Conservation (phyloP, 2,329 filamentous ascomycete genomes). For the Colletotrichum australisinense region DNA sequence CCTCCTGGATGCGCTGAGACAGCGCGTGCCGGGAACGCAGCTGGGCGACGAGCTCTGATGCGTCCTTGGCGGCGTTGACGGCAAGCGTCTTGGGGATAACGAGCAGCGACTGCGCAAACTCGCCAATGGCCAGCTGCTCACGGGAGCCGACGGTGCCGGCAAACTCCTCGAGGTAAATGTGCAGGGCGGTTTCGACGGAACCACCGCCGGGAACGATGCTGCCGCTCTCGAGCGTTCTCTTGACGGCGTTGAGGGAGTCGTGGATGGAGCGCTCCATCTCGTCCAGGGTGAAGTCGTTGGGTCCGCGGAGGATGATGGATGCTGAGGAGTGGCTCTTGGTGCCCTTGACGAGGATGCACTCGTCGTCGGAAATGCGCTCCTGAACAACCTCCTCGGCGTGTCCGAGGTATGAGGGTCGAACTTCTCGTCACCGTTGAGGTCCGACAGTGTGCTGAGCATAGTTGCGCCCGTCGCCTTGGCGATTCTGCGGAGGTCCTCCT, state of each 20-base stretch:
- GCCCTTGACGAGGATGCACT: conserved; percentile 96
- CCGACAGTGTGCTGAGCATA: conserved; percentile 90
- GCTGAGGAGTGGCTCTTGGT: conserved; percentile 95
- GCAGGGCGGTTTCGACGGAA: conserved; percentile 97
- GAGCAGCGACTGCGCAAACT: conserved; percentile 95
- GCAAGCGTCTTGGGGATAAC: conserved; percentile 96
- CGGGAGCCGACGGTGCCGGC: conserved; percentile 96
- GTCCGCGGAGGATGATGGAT: conserved; percentile 93
- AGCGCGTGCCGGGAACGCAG: conserved; percentile 93
- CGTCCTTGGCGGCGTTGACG: conserved; percentile 96
- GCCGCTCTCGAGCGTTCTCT: conserved; percentile 95
- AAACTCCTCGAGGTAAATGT: conserved; percentile 99
- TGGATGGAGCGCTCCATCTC: conserved; percentile 99
- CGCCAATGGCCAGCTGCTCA: conserved; percentile 97
- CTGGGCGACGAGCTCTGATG: conserved; percentile 94
- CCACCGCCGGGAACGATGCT: conserved; percentile 97
- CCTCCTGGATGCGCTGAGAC: conserved; percentile 90
- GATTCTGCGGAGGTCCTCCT: conserved; percentile 96
- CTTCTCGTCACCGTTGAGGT: conserved; percentile 96
- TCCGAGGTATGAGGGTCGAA: conserved; percentile 91
- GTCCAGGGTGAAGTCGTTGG: conserved; percentile 96
- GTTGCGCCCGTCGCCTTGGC: conserved; percentile 96
- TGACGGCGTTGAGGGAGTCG: conserved; percentile 95
- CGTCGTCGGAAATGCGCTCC: conserved; percentile 98
- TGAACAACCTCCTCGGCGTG: conserved; percentile 96